phyloP scores from a whole-genome alignment of 1,284 basidiomycete genomes.

The Cystobasidiaceae sp. region DNA sequence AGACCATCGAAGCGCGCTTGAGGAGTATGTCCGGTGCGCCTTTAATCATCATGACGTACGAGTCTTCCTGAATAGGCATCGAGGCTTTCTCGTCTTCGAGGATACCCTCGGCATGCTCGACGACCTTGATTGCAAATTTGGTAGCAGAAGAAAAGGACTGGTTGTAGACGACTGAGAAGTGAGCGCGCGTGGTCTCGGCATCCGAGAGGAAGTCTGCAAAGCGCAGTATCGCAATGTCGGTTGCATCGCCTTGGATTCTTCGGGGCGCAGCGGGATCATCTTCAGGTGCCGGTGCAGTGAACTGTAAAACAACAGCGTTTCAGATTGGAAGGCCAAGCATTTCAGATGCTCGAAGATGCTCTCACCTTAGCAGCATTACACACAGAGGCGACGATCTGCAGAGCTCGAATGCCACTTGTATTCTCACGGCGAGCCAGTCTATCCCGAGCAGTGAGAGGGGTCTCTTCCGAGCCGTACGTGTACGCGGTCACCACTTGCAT shows the following conservation, averaged over 20 bases:
- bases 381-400: slow-evolving; percentile 54
- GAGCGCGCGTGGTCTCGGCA: slow-evolving; percentile 42
- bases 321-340: no score
- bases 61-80: slow-evolving; percentile 46
- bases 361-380: slow-evolving; percentile 56
- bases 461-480: slow-evolving; percentile 6
- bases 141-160: slow-evolving; percentile 61
- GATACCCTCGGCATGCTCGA: not conserved
- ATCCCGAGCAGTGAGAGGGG: slow-evolving; percentile 28
- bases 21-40: slow-evolving; percentile 60
- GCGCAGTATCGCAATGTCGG: slow-evolving; percentile 59
- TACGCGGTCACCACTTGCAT: slow-evolving; percentile 49
- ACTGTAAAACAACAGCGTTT: no score
- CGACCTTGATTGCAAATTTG: slow-evolving; percentile 59
- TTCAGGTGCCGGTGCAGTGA: slow-evolving; percentile 31
- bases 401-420: slow-evolving; percentile 43
- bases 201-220: slow-evolving; percentile 54
- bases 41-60: slow-evolving; percentile 53
- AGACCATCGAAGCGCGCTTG: slow-evolving; percentile 44
- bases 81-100: slow-evolving; percentile 1
- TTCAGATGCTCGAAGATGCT: no score
- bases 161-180: slow-evolving; percentile 49
- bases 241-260: slow-evolving; percentile 56
- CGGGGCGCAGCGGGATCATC: slow-evolving; percentile 52
- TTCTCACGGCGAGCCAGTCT: not conserved